These are phyloP conservation scores for Heliosperma pusillum DNA, from an alignment of 148 eudicot genomes.

Conservation along the genomic window DNA sequence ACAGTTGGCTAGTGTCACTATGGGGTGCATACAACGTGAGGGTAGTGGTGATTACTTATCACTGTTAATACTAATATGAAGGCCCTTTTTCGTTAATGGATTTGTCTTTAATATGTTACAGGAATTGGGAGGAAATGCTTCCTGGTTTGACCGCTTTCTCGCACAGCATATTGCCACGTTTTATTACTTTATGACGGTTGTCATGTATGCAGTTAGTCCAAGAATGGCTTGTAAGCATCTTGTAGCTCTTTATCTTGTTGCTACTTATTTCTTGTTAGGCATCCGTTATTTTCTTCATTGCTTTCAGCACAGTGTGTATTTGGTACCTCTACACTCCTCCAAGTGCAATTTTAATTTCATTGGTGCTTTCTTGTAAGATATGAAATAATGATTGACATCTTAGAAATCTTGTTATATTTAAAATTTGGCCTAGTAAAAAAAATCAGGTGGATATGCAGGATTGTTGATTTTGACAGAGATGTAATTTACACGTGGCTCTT, in stretches of 20 bases:
- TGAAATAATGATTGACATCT: neutral
- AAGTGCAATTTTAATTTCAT: neutral
- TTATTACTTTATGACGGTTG: conserved; percentile 81
- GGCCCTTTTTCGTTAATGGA: neutral
- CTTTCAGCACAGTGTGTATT: conserved; percentile 1
- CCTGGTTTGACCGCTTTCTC: conserved; percentile 94
- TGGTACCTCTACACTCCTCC: no score
- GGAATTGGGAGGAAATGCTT: conserved; percentile 92
- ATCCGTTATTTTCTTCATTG: neutral
- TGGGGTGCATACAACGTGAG: neutral
- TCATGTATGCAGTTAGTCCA: conserved; percentile 89
- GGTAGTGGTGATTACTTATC: neutral
- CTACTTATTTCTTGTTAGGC: conserved; percentile 8
- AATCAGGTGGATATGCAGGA: neutral
- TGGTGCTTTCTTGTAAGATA: neutral
- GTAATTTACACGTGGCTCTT: neutral
- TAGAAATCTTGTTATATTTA: neutral
- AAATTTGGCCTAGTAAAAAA: neutral
- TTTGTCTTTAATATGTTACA: conserved; percentile 34
- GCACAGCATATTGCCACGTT: conserved; percentile 85
- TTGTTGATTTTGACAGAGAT: neutral
- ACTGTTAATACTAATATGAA: neutral
- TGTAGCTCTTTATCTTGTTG: conserved; percentile 11
- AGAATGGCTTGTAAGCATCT: conserved; percentile 95
- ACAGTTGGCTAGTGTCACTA: conserved; percentile 4